Percentiles rank a stretch among this genome's conserved stretches.
These are phyloP conservation scores for Pseudogymnoascus sp. DNA, from an alignment of 2,329 filamentous ascomycete species.

Conservation along the genomic window DNA sequence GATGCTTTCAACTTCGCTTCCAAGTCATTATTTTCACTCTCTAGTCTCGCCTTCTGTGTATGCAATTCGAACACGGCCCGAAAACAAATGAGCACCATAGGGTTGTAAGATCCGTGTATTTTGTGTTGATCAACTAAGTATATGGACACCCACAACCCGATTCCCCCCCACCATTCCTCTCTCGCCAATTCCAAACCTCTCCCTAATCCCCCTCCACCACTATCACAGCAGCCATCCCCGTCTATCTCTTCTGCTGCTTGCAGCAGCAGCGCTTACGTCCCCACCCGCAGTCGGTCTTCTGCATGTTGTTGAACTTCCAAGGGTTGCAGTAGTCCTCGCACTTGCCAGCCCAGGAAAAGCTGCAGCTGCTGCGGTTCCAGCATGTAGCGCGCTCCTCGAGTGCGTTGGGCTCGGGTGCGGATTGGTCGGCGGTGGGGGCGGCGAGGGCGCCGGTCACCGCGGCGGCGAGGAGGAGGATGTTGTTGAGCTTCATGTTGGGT, in stretches of 20 bases:
- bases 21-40: no score
- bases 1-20: no score
- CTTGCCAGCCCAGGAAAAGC: background rate
- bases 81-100: background rate
- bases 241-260: background rate
- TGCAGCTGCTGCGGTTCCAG: background rate
- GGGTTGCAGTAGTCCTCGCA: background rate
- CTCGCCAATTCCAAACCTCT: no score
- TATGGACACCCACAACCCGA: no score
- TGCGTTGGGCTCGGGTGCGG: background rate
- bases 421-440: background rate
- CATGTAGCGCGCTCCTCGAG: background rate
- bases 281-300: background rate
- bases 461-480: background rate
- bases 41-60: no score
- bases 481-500: background rate
- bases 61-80: no score
- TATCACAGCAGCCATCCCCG: background rate
- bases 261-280: background rate
- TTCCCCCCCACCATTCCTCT: background rate
- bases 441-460: background rate
- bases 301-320: background rate
- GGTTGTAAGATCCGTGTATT: background rate
- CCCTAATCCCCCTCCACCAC: background rate
- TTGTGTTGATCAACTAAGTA: background rate